phyloP scores from a whole-genome alignment of 2,329 filamentous ascomycete genomes.

The Westerdykella sp. region DNA sequence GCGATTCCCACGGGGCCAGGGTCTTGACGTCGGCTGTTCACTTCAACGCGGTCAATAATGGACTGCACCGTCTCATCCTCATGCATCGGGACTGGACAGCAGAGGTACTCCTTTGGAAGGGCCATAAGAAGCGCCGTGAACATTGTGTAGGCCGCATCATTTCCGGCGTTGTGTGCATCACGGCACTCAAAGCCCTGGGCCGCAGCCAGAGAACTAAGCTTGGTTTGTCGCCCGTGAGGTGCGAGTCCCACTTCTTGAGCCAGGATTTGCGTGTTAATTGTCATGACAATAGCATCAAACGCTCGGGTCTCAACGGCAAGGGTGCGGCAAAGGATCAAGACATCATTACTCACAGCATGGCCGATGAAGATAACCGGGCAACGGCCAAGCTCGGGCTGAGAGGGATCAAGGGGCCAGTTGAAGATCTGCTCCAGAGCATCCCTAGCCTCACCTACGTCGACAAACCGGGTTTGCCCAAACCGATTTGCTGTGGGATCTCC shows the following conservation, averaged over 20 bases:
- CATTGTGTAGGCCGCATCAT: slow-evolving; percentile 16
- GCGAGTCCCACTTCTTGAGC: slow-evolving; percentile 6
- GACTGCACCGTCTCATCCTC: too few species aligned
- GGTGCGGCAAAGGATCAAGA: background rate
- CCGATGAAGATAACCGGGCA: slow-evolving; percentile 16
- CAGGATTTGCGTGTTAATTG: slow-evolving; percentile 21
- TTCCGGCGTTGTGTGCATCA: slow-evolving; percentile 19
- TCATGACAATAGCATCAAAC: slow-evolving; percentile 11
- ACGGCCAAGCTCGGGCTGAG: background rate
- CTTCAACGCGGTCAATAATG: too few species aligned
- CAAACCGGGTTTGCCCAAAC: slow-evolving; percentile 15
- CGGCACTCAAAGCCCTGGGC: slow-evolving; percentile 10
- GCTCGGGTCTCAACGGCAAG: background rate
- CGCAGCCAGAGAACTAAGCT: slow-evolving; percentile 6
- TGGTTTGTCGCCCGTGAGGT: slow-evolving; percentile 1
- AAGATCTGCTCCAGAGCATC: slow-evolving; percentile 9
- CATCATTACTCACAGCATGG: slow-evolving; percentile 15
- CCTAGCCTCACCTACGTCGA: slow-evolving; percentile 2
- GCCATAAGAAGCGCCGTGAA: too few species aligned
- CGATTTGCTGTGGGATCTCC: slow-evolving; percentile 12
- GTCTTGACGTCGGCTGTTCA: too few species aligned
- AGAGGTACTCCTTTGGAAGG: too few species aligned
- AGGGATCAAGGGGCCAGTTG: slow-evolving; percentile 7
- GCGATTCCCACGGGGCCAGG: too few species aligned
- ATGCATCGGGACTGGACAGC: too few species aligned